Evolutionary conservation across 495 filamentous ascomycete genomes (phyloP), one percentile per base, ranked within the genome.

Genomic region (Aspergillus carlsbadensis): DNA sequence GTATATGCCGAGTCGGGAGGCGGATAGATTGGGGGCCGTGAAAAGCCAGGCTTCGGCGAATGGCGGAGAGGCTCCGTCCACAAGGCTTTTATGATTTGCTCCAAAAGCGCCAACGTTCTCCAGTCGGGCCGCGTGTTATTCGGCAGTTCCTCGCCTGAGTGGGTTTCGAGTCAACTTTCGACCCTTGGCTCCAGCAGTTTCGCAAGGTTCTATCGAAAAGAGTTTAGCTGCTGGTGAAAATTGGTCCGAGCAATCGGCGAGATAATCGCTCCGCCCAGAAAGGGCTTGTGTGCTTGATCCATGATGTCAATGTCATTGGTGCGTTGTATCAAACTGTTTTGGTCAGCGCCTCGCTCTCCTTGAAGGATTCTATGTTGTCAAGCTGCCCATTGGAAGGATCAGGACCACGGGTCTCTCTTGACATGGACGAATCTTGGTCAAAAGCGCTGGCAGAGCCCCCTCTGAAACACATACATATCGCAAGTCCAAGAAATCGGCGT

Each of bases 11-110:
- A 50, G 22, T 50, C 45, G 54, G 45, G n/a, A 39, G 36, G 22
- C 45, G 54, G 45, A 57, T 50, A 43, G 45, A 57, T 57, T 24
- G 45, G 36, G 42, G 2, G 35, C 37, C 54, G 20, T 11, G 10
- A 22, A 39, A 15, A 10, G 31, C 20, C 36, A 36, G 24, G 14
- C 34, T 8, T 33, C 24, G 20, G 18, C 6, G 5, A 11, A 22
- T 56, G 14, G 54, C 54, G 54, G 54, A 56, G 44, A 10, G 36
- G 13, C 13, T 36, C 36, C 36, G 20, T 15, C 10, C 31, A 26
- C 5, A 31, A 34, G 22, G 21, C 18, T 46, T 33, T 56, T 6
- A 39, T 22, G 39, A 34, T 17, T 42, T 52, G 49, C 34, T 36
- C 46, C 15, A 36, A 7, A 21, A 17, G 15, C 13, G 26, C 17